These are phyloP conservation scores for Camellia japonica DNA, from an alignment of 148 eudicot species.

Conservation along the genomic window DNA sequence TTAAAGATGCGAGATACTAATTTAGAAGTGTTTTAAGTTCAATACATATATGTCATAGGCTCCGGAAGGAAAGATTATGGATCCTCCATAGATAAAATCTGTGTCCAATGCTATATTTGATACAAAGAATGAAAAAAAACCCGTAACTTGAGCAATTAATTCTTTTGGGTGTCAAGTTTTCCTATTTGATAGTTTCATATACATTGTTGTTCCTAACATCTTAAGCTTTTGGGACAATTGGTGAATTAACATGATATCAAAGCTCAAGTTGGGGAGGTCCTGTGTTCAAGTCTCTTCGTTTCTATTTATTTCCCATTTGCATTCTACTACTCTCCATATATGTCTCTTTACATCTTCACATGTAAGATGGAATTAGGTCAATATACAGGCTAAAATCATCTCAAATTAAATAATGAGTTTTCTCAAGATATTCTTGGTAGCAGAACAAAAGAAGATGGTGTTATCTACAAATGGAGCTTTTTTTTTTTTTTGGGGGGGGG, in stretches of 20 bases:
- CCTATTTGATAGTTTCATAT: background rate
- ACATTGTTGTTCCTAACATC: no score
- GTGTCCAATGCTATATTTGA: background rate
- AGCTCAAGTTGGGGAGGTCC: no score
- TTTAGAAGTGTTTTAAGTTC: background rate
- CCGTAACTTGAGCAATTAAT: background rate
- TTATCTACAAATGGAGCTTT: background rate
- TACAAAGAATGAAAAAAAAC: background rate
- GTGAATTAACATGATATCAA: no score
- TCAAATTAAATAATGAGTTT: constrained; percentile 2
- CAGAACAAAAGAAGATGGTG: background rate
- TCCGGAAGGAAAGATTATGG: background rate
- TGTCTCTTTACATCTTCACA: no score
- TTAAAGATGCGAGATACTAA: background rate
- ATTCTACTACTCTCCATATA: no score
- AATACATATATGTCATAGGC: background rate
- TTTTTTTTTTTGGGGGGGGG: background rate
- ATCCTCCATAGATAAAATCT: background rate
- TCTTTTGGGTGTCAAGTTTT: background rate
- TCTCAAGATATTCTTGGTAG: background rate
- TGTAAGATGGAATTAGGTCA: no score
- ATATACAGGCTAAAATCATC: background rate
- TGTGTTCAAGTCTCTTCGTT: no score
- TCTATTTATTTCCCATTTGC: no score
- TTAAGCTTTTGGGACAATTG: no score